Conservation (phyloP, 495 filamentous ascomycete genomes). For the Penicillium arizonense region DNA sequence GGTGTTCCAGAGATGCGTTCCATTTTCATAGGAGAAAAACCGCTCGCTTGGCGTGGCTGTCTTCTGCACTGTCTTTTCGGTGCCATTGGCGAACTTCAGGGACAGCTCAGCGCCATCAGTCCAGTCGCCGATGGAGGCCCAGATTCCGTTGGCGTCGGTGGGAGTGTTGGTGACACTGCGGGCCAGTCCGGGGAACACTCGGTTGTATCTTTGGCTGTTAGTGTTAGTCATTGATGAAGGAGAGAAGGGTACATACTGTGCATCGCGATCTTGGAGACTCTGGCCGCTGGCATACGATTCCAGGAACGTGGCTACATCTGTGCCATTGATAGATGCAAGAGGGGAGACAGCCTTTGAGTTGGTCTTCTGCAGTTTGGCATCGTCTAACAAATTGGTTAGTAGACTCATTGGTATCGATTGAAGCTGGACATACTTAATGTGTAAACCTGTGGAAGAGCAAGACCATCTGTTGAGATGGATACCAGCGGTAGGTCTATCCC, state of each 20-base stretch:
- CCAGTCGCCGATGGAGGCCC: conserved; percentile 21
- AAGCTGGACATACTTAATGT: conserved; percentile 14
- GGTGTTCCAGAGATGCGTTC: conserved; percentile 17
- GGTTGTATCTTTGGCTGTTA: conserved; percentile 25
- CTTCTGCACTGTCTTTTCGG: conserved; percentile 14
- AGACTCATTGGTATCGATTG: neutral
- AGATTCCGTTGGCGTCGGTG: conserved; percentile 18
- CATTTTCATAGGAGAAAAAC: conserved; percentile 23
- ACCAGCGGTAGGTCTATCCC: conserved; percentile 23
- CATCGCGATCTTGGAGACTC: conserved; percentile 37
- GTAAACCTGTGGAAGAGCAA: conserved; percentile 36
- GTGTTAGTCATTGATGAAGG: neutral
- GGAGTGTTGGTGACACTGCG: conserved; percentile 24
- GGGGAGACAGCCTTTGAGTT: conserved; percentile 20
- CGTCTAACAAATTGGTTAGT: conserved; percentile 10
- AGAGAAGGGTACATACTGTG: conserved; percentile 24
- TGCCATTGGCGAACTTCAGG: conserved; percentile 23
- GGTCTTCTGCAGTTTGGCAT: conserved; percentile 17
- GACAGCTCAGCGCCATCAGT: conserved; percentile 18
- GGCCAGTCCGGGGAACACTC: conserved; percentile 21
- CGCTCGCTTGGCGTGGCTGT: conserved; percentile 19
- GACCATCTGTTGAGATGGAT: conserved; percentile 37
- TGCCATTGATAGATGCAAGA: conserved; percentile 34
- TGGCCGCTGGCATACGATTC: conserved; percentile 16
- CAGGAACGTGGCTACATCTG: conserved; percentile 24